Evolutionary conservation across 768 basidiomycete species (phyloP), one percentile per base, ranked within the genome.

Genomic region (Kondoa subrosea): DNA sequence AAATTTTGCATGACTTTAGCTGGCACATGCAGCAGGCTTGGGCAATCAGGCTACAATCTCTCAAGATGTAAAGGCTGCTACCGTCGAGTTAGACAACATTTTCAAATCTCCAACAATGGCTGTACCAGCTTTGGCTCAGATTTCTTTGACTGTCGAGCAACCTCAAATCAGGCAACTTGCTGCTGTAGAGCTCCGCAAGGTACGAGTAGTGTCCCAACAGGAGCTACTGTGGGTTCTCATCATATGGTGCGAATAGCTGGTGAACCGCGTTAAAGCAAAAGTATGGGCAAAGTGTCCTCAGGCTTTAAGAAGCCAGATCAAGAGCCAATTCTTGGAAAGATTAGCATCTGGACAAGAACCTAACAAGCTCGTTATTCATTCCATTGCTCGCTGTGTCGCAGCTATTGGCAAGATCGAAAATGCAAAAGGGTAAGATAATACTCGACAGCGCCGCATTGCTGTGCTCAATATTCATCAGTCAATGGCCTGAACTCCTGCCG

Each of bases 181-280:
- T 61, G 91, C 92, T 4, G 91, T 96, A 66, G 95, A 99, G 79
- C 82, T 96, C 76, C 83, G 93, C 73, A 99, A 99, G 81, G 61
- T 63, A 12, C 21, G 15, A 31, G 3, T 32, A 8, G 58, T 31
- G 14, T 4, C 29, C 25, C 25, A 25, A 4, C 25, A 59, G 58
- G 14, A 14, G 30, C 4, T 12, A 59, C 25, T 56, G 58, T 25
- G 21, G 58, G n/a, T n/a, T n/a, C 58, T 59, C 21, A 59, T 25
- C 58, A 59, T 8, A 31, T 25, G 25, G 25, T 25, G 29, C 26
- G 29, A 16, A 32, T 32, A 63, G 61, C 26, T 63, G 29, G 84
- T 96, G 69, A 77, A 82, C 30, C 83, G 85, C 76, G 86, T 86
- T 73, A 88, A 86, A 72, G 87, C 87, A 63, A 84, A 82, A 76